A percentile compares a stretch with the other conserved stretches of the same genome.
Conservation (phyloP, 176 grass and related monocot species). For the Oryza coarctata region DNA sequence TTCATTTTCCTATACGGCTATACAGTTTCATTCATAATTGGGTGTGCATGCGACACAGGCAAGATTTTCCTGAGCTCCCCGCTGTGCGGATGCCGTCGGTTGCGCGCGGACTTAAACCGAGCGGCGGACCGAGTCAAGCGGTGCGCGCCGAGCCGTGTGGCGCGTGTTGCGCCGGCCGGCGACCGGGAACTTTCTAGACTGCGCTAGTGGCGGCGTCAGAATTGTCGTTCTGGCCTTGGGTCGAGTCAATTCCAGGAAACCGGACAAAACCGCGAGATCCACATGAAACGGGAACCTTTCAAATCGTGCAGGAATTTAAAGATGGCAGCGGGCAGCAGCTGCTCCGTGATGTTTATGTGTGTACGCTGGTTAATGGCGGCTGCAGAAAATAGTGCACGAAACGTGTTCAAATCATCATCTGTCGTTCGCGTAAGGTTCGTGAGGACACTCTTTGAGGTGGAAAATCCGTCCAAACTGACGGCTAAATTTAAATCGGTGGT, state of each 20-base stretch:
- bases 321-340: not conserved
- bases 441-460: too few species aligned
- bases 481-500: not conserved
- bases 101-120: not conserved
- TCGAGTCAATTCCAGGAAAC: conserved; percentile 3
- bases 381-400: not conserved
- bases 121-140: not conserved
- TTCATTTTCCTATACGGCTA: too few species aligned
- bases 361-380: too few species aligned
- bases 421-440: not conserved
- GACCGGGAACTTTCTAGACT: not conserved
- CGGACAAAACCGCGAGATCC: not conserved
- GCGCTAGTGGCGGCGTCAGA: not conserved
- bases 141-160: not conserved
- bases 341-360: not conserved
- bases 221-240: not conserved
- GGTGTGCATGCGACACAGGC: not conserved
- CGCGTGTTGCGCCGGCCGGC: not conserved
- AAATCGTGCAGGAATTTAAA: not conserved
- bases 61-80: not conserved
- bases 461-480: not conserved
- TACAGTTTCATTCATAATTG: too few species aligned
- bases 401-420: not conserved
- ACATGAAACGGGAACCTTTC: not conserved
- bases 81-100: not conserved